A percentile compares a stretch with the other conserved stretches of the same genome.
phyloP scores from a whole-genome alignment of 371 early-diverging fungal species.

The Actinomucor elegans region DNA sequence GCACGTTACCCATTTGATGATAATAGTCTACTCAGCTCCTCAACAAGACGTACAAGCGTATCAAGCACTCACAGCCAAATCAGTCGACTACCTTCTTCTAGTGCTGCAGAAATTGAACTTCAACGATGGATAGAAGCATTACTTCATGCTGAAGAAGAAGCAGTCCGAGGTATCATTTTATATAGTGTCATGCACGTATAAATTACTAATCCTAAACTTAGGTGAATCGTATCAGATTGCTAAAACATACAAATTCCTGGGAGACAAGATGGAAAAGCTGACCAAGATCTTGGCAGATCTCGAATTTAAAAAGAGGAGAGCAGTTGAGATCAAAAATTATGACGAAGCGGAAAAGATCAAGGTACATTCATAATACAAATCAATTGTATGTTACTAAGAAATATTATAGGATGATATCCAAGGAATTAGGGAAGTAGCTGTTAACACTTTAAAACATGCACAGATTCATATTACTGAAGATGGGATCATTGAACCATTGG shows the following conservation, averaged over 20 bases:
- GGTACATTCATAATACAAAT: conserved; percentile 27
- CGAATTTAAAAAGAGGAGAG: conserved; percentile 58
- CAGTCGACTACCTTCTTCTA: conserved; percentile 24
- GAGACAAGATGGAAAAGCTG: conserved; percentile 31
- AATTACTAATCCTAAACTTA: conserved; percentile 3
- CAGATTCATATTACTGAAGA: conserved; percentile 23
- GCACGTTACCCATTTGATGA: conserved; percentile 32
- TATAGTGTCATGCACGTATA: no score
- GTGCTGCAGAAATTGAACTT: conserved; percentile 37
- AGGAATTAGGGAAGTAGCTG: conserved; percentile 25
- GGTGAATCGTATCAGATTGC: conserved; percentile 61
- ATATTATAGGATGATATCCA: conserved; percentile 30
- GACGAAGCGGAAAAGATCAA: conserved; percentile 75
- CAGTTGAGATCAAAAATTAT: conserved; percentile 71
- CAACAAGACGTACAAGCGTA: conserved; percentile 46
- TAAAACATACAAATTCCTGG: conserved; percentile 48
- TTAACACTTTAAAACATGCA: conserved; percentile 18
- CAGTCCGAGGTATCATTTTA: conserved; percentile 27
- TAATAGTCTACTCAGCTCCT: conserved; percentile 40
- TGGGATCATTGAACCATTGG: conserved; percentile 12
- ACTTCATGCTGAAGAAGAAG: conserved; percentile 37
- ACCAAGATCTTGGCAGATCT: conserved; percentile 63
- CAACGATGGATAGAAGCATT: conserved; percentile 42
- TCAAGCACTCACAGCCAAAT: conserved; percentile 38
- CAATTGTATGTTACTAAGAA: background rate